Percentiles rank a stretch among this genome's conserved stretches.
These are phyloP conservation scores for Thermoascus crustaceus DNA, from an alignment of 2,329 filamentous ascomycete species.

Conservation along the genomic window DNA sequence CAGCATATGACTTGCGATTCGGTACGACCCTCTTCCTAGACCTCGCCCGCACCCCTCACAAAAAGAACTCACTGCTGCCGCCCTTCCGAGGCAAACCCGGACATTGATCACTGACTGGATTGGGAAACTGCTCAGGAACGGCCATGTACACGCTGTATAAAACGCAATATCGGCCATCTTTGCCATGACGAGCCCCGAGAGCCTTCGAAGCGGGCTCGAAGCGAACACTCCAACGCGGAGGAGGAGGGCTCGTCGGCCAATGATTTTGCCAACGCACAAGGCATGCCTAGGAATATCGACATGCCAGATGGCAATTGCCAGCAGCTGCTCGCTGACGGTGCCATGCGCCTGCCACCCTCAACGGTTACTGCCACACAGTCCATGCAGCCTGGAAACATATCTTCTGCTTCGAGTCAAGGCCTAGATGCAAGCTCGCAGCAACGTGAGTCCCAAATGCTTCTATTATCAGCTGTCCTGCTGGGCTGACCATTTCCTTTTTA, in stretches of 20 bases:
- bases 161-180: slow-evolving; percentile 95
- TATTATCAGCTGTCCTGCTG: too few relatives aligned
- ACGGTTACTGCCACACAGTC: slow-evolving; percentile 48
- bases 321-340: slow-evolving; percentile 33
- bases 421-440: slow-evolving; percentile 9
- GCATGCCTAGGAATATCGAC: slow-evolving; percentile 47
- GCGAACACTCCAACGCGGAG: slow-evolving; percentile 51
- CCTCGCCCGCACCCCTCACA: slow-evolving; percentile 22
- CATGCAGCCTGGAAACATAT: slow-evolving; percentile 55
- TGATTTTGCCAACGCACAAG: slow-evolving; percentile 37
- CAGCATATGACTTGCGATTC: slow-evolving; percentile 91
- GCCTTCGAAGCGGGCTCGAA: slow-evolving; percentile 71
- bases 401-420: slow-evolving; percentile 56
- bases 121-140: slow-evolving; percentile 60
- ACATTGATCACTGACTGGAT: slow-evolving; percentile 26
- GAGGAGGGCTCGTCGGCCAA: slow-evolving; percentile 46
- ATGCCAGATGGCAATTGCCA: slow-evolving; percentile 47
- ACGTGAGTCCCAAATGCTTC: too few relatives aligned
- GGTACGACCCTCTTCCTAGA: slow-evolving; percentile 47
- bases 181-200: slow-evolving; percentile 97
- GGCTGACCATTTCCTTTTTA: slow-evolving; percentile 20
- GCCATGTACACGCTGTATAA: slow-evolving; percentile 95
- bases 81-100: not conserved
- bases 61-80: slow-evolving; percentile 9
- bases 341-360: slow-evolving; percentile 44